Evolutionary conservation across 2,329 filamentous ascomycete genomes (phyloP), one percentile per base, ranked within the genome.

Genomic region (Ampelomyces quisqualis): DNA sequence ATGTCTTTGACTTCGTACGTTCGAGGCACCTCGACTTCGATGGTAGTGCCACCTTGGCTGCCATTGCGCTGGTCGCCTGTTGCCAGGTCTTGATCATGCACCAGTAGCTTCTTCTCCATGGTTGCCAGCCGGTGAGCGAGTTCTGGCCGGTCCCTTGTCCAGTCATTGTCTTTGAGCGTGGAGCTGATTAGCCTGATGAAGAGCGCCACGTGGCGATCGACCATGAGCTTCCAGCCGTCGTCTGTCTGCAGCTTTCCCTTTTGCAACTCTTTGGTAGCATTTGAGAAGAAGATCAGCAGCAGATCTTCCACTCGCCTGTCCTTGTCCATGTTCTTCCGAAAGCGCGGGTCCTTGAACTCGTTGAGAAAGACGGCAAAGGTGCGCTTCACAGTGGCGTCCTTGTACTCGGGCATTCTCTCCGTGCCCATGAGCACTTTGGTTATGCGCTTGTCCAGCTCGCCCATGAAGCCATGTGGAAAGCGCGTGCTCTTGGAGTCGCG

Each of bases 1-100:
- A 98, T 98, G 64, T 98, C 93, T 70, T 93, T 95, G 63, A 97
- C 85, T 68, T 96, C 88, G 68, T 95, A 88, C 61, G 83, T 93
- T 43, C 94, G 74, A 8, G 91, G 90, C 2, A 90, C 81, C 41
- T 87, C 78, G 15, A 91, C 86, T 67, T 96, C 91, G 49, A 93
- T 78, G 7, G 85, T 86, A 33, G 80, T 80, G 23, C 82, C 70
- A 10, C 82, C 77, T 56, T 71, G 74, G 32, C 77, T 75, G 38
- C 79, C 76, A 57, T 80, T 78, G 33, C 76, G 76, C 34, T 78
- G 73, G 53, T 58, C 76, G 53, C 79, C 77, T 13, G 84, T 77
- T 32, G 82, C 81, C 36, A 98, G 76, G 64, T 97, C 90, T 68
- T 95, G 89, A 59, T 97, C 91, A 67, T 96, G 93, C 36, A 88